These are phyloP conservation scores for Jacaranda copaia DNA, from an alignment of 257 asterid genomes.

Conservation along the genomic window DNA sequence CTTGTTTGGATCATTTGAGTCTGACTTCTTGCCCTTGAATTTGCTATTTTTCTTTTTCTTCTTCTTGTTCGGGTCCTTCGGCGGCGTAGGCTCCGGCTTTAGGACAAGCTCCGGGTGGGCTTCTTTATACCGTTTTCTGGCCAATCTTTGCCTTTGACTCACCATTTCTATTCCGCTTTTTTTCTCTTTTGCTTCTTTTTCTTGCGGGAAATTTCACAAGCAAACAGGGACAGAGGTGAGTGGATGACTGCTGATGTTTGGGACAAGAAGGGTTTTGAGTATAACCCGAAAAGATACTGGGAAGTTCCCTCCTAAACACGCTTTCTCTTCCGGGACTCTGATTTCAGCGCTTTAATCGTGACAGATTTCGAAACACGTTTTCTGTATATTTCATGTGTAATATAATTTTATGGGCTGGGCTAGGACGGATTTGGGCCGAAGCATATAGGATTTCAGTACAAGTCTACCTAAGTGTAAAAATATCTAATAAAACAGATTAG, in stretches of 20 bases:
- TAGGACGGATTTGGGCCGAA: too few species aligned
- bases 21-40: slow-evolving; percentile 64
- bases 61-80: slow-evolving; percentile 67
- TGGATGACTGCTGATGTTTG: slow-evolving; percentile 23
- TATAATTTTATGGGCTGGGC: too few species aligned
- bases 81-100: slow-evolving; percentile 68
- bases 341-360: background rate
- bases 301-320: background rate
- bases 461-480: too few species aligned
- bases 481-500: too few species aligned
- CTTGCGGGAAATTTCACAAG: background rate
- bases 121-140: slow-evolving; percentile 65
- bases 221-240: background rate
- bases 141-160: slow-evolving; percentile 73
- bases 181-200: background rate
- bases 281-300: background rate
- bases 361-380: background rate
- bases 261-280: slow-evolving; percentile 36
- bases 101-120: slow-evolving; percentile 80
- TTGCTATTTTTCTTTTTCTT: slow-evolving; percentile 58
- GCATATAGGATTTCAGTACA: too few species aligned
- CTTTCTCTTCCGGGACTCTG: background rate
- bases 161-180: slow-evolving; percentile 54
- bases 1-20: slow-evolving; percentile 45
- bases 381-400: too few species aligned